Conservation (phyloP, 176 grass and related monocot genomes). For the Neostapfia colusana region DNA sequence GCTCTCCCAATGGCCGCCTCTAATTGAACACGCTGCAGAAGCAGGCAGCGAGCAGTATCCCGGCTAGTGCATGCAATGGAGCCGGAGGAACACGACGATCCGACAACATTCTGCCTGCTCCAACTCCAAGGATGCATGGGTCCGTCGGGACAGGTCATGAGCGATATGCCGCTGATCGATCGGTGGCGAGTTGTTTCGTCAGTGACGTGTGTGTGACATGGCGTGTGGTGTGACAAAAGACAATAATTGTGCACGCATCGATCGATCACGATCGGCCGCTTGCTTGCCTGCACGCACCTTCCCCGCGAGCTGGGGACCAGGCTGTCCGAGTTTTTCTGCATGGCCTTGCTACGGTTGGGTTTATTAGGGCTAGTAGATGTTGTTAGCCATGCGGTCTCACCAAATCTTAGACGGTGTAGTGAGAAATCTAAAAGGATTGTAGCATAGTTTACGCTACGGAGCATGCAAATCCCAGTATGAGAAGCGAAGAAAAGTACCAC, state of each 20-base stretch:
- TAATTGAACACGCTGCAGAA: not conserved
- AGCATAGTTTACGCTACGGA: not conserved
- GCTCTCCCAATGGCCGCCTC: constrained; percentile 16
- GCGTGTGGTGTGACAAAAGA: constrained; percentile 27
- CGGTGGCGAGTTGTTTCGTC: constrained; percentile 27
- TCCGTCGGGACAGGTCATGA: not conserved
- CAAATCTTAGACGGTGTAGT: constrained; percentile 20
- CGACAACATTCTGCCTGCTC: constrained; percentile 20
- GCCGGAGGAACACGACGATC: not conserved
- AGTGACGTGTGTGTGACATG: constrained; percentile 36
- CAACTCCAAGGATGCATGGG: not conserved
- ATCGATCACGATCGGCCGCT: not conserved
- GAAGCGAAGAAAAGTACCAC: not conserved
- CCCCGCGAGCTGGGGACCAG: constrained; percentile 22
- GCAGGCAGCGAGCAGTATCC: not conserved
- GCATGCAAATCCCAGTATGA: not conserved
- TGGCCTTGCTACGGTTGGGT: not conserved
- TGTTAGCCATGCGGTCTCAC: constrained; percentile 40
- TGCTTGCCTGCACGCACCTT: not conserved
- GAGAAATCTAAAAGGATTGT: not conserved
- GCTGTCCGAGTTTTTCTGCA: constrained; percentile 5
- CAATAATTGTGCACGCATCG: constrained; percentile 51
- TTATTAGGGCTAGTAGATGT: constrained; percentile 27
- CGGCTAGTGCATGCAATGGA: not conserved
- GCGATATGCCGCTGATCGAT: constrained; percentile 8